These are phyloP conservation scores for Anastatica hierochuntica DNA, from an alignment of 345 rosid species.

Conservation along the genomic window DNA sequence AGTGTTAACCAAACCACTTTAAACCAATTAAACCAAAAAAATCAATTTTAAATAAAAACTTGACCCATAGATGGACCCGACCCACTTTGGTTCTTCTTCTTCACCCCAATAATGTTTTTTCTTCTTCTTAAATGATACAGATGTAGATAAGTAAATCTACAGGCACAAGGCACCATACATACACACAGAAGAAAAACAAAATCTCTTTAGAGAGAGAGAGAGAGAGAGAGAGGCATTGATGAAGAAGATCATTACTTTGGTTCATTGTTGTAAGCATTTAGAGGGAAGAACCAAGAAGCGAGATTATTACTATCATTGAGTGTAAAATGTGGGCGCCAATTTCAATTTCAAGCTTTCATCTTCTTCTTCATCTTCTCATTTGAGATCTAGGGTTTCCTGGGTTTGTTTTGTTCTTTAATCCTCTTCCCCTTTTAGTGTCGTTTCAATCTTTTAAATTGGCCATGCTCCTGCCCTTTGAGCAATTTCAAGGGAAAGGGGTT, in stretches of 20 bases:
- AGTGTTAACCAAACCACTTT: too few relatives aligned
- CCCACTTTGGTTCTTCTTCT: too few relatives aligned
- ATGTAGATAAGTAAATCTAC: constrained; percentile 24
- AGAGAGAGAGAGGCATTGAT: background rate
- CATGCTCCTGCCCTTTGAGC: constrained; percentile 25
- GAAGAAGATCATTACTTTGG: constrained; percentile 35
- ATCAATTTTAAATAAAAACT: too few relatives aligned
- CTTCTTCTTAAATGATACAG: too few relatives aligned
- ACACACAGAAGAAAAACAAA: constrained; percentile 9
- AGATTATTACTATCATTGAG: background rate
- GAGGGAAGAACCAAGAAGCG: background rate
- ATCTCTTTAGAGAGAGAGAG: background rate
- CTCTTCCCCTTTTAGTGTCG: background rate
- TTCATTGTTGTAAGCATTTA: constrained; percentile 55
- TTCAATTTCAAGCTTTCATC: constrained; percentile 17
- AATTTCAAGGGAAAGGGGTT: constrained; percentile 12
- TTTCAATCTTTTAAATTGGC: background rate
- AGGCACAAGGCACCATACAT: constrained; percentile 28
- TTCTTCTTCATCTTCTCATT: background rate
- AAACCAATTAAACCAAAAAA: too few relatives aligned
- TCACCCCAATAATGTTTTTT: too few relatives aligned
- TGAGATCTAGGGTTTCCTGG: constrained; percentile 24
- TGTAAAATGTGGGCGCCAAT: constrained; percentile 25
- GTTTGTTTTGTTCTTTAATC: background rate
- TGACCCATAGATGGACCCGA: too few relatives aligned